A percentile compares a stretch with the other conserved stretches of the same genome.
These are phyloP conservation scores for Miscanthus lutarioriparius DNA, from an alignment of 176 grass and related monocot species.

Conservation along the genomic window DNA sequence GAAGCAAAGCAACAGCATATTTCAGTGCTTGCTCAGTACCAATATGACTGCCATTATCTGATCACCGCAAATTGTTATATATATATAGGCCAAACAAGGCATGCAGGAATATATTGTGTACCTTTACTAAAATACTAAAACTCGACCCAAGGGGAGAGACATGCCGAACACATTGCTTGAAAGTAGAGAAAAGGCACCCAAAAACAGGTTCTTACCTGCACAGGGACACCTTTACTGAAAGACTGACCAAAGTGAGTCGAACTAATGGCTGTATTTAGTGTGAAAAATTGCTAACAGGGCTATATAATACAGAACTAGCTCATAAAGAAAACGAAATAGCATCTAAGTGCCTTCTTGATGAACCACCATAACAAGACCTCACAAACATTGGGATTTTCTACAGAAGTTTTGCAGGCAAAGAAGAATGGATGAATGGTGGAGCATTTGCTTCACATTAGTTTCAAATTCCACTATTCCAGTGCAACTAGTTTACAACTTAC, in stretches of 20 bases:
- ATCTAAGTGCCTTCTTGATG: neutral
- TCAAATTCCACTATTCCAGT: constrained; percentile 16
- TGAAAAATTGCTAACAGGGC: neutral
- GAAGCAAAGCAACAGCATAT: neutral
- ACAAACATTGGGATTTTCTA: neutral
- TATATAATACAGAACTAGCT: constrained; percentile 14
- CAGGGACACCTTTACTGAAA: neutral
- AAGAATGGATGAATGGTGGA: neutral
- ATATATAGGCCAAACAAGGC: constrained; percentile 14
- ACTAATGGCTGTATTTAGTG: neutral
- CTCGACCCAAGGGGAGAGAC: neutral
- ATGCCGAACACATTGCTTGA: neutral
- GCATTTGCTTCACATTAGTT: neutral
- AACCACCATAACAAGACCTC: neutral
- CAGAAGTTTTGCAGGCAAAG: neutral
- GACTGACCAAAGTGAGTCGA: neutral
- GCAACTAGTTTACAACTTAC: neutral
- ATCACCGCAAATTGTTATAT: neutral
- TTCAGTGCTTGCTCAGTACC: neutral
- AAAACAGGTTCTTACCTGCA: neutral
- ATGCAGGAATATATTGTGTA: constrained; percentile 20
- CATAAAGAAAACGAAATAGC: constrained; percentile 3
- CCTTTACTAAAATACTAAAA: neutral
- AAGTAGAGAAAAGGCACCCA: neutral
- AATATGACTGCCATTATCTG: neutral